These are phyloP conservation scores for Rutidosis leptorrhynchoides DNA, from an alignment of 129 eudicot genomes.

Conservation along the genomic window DNA sequence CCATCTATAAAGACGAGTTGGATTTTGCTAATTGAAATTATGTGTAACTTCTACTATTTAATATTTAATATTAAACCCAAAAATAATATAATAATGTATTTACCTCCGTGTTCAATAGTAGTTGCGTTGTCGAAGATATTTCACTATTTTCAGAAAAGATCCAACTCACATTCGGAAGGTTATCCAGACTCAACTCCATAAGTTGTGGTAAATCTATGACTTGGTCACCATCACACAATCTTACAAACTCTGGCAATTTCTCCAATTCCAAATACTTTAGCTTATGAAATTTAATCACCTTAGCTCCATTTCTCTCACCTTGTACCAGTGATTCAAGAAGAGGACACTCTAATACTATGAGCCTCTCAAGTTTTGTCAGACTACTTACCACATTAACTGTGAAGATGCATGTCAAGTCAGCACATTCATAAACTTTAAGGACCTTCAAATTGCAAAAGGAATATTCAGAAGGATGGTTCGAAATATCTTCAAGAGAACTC, in stretches of 20 bases:
- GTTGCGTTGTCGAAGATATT: background rate
- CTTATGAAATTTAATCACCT: background rate
- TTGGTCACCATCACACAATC: background rate
- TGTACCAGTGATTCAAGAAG: background rate
- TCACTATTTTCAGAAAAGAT: background rate
- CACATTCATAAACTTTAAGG: background rate
- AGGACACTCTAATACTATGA: background rate
- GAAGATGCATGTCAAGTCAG: background rate
- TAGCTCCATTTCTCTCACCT: background rate
- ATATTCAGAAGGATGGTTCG: background rate
- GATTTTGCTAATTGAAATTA: no score
- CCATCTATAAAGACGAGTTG: no score
- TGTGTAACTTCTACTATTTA: no score
- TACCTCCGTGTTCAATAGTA: background rate
- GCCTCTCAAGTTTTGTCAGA: conserved; percentile 6
- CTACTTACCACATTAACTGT: background rate
- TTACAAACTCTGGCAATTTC: background rate
- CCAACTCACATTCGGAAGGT: background rate
- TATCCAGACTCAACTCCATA: background rate
- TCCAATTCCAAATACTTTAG: background rate
- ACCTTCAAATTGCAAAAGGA: background rate
- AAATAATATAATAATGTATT: background rate
- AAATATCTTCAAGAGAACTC: background rate
- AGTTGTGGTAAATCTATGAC: background rate
- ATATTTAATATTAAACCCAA: background rate